Percentiles rank a stretch among this genome's conserved stretches.
Evolutionary conservation across 169 alveolate species (phyloP).

Genomic region (Cryptosporidium sp.): DNA sequence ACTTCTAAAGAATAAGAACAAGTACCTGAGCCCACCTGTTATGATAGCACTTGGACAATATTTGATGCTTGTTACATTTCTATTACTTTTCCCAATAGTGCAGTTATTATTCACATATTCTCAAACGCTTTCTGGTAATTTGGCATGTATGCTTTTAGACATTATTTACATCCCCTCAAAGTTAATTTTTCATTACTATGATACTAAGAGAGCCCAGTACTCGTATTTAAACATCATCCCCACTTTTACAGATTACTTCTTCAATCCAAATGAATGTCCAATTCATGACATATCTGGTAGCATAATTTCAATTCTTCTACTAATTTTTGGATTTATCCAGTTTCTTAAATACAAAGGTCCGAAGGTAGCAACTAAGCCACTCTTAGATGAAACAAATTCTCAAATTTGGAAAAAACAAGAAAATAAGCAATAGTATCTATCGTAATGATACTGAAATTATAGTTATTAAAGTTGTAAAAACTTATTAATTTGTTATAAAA

Average conservation of each 20-base stretch:
- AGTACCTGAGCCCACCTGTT: constrained; percentile 39
- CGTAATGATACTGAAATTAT: not conserved
- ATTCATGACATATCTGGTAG: constrained; percentile 8
- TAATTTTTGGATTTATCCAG: constrained; percentile 38
- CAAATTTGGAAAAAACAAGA: constrained; percentile 23
- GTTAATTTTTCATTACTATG: not conserved
- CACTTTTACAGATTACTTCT: not conserved
- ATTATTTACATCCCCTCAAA: constrained; percentile 20
- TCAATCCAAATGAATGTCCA: constrained; percentile 15
- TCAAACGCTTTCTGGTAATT: constrained; percentile 12
- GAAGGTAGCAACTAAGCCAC: constrained; percentile 43
- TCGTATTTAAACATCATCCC: not conserved
- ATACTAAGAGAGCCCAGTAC: not conserved
- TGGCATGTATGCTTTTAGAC: constrained; percentile 30
- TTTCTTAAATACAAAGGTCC: constrained; percentile 56
- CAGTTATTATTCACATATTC: constrained; percentile 2
- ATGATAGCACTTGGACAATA: constrained; percentile 47
- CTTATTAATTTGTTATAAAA: not conserved
- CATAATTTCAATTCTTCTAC: not conserved
- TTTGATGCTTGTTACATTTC: constrained; percentile 5
- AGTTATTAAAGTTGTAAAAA: not conserved
- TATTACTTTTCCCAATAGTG: constrained; percentile 24
- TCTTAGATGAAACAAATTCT: constrained; percentile 55
- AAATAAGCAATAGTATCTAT: not conserved
- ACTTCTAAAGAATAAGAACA: constrained; percentile 18